Conservation (phyloP, 306 rosid genomes). For the Vigna mungo region DNA sequence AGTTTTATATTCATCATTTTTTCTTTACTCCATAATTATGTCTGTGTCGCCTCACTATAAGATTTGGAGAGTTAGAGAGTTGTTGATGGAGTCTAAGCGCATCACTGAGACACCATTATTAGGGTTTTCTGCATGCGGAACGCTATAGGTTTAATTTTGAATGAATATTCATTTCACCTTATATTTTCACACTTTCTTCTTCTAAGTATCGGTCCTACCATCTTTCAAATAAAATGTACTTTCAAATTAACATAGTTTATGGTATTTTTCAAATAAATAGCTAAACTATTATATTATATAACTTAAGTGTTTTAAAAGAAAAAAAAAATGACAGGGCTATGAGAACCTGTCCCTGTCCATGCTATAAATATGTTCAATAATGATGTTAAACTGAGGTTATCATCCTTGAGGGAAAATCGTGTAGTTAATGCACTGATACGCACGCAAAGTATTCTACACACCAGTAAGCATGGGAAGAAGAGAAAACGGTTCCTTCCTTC, state of each 20-base stretch:
- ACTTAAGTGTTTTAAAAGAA: not conserved
- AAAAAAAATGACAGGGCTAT: not conserved
- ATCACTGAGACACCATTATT: slow-evolving; percentile 49
- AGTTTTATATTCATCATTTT: slow-evolving; percentile 24
- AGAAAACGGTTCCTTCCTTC: not conserved
- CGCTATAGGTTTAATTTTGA: slow-evolving; percentile 27
- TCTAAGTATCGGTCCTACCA: too few relatives aligned
- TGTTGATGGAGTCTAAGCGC: slow-evolving; percentile 23
- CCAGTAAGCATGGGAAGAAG: not conserved
- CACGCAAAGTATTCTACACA: not conserved
- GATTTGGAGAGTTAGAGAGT: slow-evolving; percentile 24
- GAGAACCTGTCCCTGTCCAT: not conserved
- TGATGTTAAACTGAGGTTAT: not conserved
- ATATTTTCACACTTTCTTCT: not conserved
- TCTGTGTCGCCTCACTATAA: slow-evolving; percentile 34
- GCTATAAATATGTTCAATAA: not conserved
- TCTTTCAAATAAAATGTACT: too few relatives aligned
- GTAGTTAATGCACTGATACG: not conserved
- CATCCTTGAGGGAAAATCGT: not conserved
- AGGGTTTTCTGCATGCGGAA: slow-evolving; percentile 48
- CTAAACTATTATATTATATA: not conserved
- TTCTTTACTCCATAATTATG: slow-evolving; percentile 43
- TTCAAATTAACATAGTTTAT: not conserved
- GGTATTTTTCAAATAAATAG: not conserved
- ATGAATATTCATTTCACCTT: not conserved